Evolutionary conservation across 2,329 filamentous ascomycete species (phyloP), one percentile per base, ranked within the genome.

Genomic region (Exophiala mesophila): DNA sequence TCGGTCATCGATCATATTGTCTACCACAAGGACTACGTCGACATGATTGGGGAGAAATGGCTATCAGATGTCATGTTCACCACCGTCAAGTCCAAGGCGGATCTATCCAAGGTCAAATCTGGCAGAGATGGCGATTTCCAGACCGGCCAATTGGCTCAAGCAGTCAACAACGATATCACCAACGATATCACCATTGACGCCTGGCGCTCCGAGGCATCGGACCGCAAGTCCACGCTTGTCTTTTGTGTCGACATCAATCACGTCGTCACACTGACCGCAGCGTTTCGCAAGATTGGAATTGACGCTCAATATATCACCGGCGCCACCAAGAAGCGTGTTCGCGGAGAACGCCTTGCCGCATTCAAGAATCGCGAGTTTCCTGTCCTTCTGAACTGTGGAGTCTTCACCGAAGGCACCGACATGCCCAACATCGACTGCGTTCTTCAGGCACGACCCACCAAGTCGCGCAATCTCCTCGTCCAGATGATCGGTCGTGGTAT

Each of bases 401-500:
- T 98, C 29, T 97, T 95, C 58, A 97, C 90, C 0, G 92, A 98
- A 67, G 92, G 92, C 2, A 98, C 92, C 1, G 92, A 98, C 58
- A 95, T 98, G 21, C 92, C 94, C 4, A 96, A 94, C 60, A 86
- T 98, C 53, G 92, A 98, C 67, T 97, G 92, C 59, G 78, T 98
- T 17, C 61, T 98, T 6, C 74, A 98, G 6, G 88, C 85, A 3
- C 74, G 92, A 17, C 92, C 92, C 0, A 98, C 92, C 1, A 82
- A 83, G 54, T 97, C 92, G 12, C 80, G 85, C n/a, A 97, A 96
- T 55, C 70, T 98, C 2, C 77, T 98, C 1, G 80, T 97, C 1
- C 92, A 98, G 64, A 98, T 98, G 92, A 95, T 98, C 49, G 92
- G 92, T 1, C 78, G 92, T 56, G 92, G 92, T 3, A 85, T 98